These are phyloP conservation scores for Aspergillus calidoustus DNA, from an alignment of 2,329 filamentous ascomycete species.

Conservation along the genomic window DNA sequence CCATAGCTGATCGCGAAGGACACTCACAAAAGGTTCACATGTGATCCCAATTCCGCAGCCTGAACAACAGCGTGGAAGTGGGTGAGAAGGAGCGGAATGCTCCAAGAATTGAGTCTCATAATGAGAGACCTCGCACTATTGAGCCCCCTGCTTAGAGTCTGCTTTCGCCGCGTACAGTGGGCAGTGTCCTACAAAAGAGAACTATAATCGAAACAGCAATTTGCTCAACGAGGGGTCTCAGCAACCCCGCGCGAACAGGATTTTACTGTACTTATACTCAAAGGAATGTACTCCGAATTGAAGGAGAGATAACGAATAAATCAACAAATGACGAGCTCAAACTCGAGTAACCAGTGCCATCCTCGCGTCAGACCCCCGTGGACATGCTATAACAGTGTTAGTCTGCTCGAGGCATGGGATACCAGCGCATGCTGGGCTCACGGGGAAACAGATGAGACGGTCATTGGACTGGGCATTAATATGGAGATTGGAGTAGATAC, in stretches of 20 bases:
- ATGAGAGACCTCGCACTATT: constrained; percentile 4
- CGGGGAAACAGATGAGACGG: constrained; percentile 7
- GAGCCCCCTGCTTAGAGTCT: neutral
- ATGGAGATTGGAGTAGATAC: neutral
- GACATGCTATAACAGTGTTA: neutral
- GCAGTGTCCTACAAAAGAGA: neutral
- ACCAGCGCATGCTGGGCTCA: constrained; percentile 24
- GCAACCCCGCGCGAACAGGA: neutral
- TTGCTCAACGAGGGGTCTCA: neutral
- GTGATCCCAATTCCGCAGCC: constrained; percentile 28
- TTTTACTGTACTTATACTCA: neutral
- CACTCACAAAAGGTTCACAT: constrained; percentile 38
- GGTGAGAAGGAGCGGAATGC: constrained; percentile 19
- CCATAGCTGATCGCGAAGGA: neutral
- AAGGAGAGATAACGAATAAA: constrained; percentile 6
- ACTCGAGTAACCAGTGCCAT: constrained; percentile 9
- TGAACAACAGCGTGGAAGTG: constrained; percentile 19
- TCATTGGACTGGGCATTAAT: neutral
- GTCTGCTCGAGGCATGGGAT: constrained; percentile 17
- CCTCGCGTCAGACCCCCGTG: constrained; percentile 1
- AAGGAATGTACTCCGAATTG: neutral
- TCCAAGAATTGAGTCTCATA: constrained; percentile 17
- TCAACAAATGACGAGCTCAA: neutral
- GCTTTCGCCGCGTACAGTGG: neutral
- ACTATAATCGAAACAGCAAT: neutral